Percentiles rank a stretch among this genome's conserved stretches.
Evolutionary conservation across 2,329 filamentous ascomycete species (phyloP).

Genomic region (Paecilomyces sp.): DNA sequence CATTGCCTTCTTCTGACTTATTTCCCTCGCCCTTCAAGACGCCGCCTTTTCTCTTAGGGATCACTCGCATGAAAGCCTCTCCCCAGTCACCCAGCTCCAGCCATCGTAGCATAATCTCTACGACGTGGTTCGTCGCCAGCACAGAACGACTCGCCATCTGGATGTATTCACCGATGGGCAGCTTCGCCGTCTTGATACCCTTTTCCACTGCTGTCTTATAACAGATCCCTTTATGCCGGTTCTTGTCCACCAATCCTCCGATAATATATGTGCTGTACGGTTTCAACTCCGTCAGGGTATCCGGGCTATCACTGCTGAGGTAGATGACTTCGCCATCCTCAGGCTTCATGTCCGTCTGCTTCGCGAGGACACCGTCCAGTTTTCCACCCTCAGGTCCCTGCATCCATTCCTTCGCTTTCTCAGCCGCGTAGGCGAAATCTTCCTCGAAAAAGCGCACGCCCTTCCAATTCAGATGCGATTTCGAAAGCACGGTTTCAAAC

Average conservation of each 20-base stretch:
- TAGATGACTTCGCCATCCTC: constrained; percentile 65
- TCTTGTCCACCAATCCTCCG: constrained; percentile 91
- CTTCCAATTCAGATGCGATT: constrained; percentile 72
- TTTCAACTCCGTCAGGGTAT: constrained; percentile 74
- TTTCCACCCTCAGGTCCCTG: constrained; percentile 46
- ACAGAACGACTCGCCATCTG: constrained; percentile 82
- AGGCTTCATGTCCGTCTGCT: constrained; percentile 23
- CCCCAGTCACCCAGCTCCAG: constrained; percentile 88
- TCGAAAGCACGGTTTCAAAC: constrained; percentile 67
- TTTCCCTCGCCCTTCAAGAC: constrained; percentile 44
- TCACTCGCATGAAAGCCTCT: constrained; percentile 75
- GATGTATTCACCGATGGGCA: constrained; percentile 94
- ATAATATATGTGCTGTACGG: constrained; percentile 89
- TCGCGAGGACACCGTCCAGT: constrained; percentile 53
- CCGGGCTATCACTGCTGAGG: constrained; percentile 81
- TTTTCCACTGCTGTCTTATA: constrained; percentile 69
- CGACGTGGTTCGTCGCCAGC: constrained; percentile 88
- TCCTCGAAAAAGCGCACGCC: constrained; percentile 65
- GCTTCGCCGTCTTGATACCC: constrained; percentile 77
- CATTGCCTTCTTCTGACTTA: constrained; percentile 6
- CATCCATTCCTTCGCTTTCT: constrained; percentile 64
- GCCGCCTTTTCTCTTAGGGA: constrained; percentile 85
- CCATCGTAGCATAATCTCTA: constrained; percentile 95
- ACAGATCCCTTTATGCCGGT: constrained; percentile 90
- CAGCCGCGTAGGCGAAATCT: constrained; percentile 65